Evolutionary conservation across 1,284 basidiomycete species (phyloP), one percentile per base, ranked within the genome.

Genomic region (Agroathelia rolfsii): DNA sequence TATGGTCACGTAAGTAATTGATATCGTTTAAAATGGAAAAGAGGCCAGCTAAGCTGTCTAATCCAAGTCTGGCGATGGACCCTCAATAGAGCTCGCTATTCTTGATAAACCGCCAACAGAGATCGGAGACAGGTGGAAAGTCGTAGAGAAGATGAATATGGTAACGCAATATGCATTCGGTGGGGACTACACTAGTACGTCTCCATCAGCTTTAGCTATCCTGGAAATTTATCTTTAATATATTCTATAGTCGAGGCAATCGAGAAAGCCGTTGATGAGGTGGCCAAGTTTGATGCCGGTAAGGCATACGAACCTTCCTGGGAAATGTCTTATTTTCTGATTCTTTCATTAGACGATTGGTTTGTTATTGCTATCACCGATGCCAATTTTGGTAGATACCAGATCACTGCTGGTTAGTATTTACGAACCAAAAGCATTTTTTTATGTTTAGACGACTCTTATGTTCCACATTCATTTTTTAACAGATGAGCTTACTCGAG

Each of bases 341-440:
- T 22, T 12, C 15, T 8, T 24, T 22, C 15, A 12, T 11, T 37
- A 73, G 75, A 78, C 43, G 75, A 77, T 38, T 76, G 74, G 70
- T 76, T 76, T 44, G 73, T 77, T 11, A 76, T 78, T 38, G 69
- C 72, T 3, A 69, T 79, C 33, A 75, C 75, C 51, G 75, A 79
- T 44, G 76, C 75, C 8, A 78, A 78, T 49, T 78, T 78, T 42
- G 64, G 59, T 12, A 58, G 73, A 25, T 79, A 79, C 47, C 55
- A 63, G 33, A 76, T 79, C 37, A 70, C 71, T n/a, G 60, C 67
- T n/a, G n/a, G n/a, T n/a, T n/a, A n/a, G n/a, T n/a, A n/a, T n/a
- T n/a, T n/a, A n/a, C n/a, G n/a, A n/a, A n/a, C n/a, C n/a, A n/a
- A n/a, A n/a, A n/a, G n/a, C n/a, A n/a, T n/a, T n/a, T n/a, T n/a